phyloP scores from a whole-genome alignment of 768 basidiomycete genomes.

The Kwoniella mangroviensis region DNA sequence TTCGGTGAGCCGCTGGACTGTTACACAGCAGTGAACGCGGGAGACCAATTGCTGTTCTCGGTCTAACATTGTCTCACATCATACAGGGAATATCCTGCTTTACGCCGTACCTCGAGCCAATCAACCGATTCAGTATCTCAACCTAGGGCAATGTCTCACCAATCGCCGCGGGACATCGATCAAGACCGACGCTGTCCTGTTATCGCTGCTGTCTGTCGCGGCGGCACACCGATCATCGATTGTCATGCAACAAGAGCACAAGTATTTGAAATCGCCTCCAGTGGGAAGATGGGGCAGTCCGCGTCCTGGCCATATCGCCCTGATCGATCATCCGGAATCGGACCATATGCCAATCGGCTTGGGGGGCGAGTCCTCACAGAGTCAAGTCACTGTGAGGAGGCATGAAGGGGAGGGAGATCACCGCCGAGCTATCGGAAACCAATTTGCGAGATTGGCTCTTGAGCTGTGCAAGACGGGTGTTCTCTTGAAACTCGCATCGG shows the following conservation, averaged over 20 bases:
- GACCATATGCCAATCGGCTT: neutral
- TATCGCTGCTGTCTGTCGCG: too few relatives aligned
- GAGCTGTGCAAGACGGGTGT: constrained; percentile 10
- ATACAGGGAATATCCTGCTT: constrained; percentile 17
- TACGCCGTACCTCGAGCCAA: constrained; percentile 19
- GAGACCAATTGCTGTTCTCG: too few relatives aligned
- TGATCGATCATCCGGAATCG: neutral
- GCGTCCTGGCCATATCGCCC: neutral
- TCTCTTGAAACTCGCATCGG: constrained; percentile 2
- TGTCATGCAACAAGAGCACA: constrained; percentile 9
- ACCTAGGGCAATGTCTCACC: constrained; percentile 23
- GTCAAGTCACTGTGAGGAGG: neutral
- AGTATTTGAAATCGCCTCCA: constrained; percentile 14
- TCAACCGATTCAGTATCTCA: constrained; percentile 23
- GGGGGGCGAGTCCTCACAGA: too few relatives aligned
- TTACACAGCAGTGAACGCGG: too few relatives aligned
- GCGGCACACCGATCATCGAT: constrained; percentile 10
- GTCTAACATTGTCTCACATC: neutral
- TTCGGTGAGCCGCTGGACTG: too few relatives aligned
- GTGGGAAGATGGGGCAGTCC: constrained; percentile 15
- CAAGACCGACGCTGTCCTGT: too few relatives aligned
- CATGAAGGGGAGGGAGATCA: constrained; percentile 1
- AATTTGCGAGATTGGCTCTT: constrained; percentile 11
- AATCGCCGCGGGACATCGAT: constrained; percentile 5
- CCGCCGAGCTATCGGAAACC: constrained; percentile 8